Conservation (phyloP, 768 basidiomycete genomes). For the Scleroderma bovista region DNA sequence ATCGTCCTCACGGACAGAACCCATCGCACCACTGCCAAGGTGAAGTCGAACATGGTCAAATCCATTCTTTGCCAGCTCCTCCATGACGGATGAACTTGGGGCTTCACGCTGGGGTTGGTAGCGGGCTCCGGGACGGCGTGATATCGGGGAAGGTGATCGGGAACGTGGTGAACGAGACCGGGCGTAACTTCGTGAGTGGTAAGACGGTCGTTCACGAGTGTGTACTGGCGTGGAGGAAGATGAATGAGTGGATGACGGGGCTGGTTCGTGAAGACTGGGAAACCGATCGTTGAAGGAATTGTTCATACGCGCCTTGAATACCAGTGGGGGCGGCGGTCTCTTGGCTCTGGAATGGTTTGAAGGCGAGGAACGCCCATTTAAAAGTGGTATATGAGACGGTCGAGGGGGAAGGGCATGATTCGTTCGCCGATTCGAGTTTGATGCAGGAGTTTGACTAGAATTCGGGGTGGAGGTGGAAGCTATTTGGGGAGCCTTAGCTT, state of each 20-base stretch:
- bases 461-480: conserved; percentile 22
- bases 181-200: conserved; percentile 11
- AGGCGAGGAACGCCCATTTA: conserved; percentile 24
- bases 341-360: conserved; percentile 24
- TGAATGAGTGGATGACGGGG: conserved; percentile 19
- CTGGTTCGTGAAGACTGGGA: conserved; percentile 15
- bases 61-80: conserved; percentile 55
- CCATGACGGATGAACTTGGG: conserved; percentile 19
- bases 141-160: conserved; percentile 38
- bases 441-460: conserved; percentile 20
- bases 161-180: conserved; percentile 22
- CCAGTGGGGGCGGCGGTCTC: conserved; percentile 16
- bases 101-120: conserved; percentile 17
- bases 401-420: conserved; percentile 27
- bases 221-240: conserved; percentile 33
- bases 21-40: conserved; percentile 39
- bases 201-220: conserved; percentile 22
- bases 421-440: conserved; percentile 17
- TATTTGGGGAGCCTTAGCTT: conserved; percentile 13
- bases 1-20: conserved; percentile 57
- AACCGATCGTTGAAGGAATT: conserved; percentile 20
- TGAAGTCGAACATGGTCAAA: conserved; percentile 63
- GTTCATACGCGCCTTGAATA: conserved; percentile 23
- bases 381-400: conserved; percentile 15
- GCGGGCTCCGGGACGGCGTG: conserved; percentile 31